phyloP scores from a whole-genome alignment of 1,139 yeast species.

The Nematodospora anomalae region DNA sequence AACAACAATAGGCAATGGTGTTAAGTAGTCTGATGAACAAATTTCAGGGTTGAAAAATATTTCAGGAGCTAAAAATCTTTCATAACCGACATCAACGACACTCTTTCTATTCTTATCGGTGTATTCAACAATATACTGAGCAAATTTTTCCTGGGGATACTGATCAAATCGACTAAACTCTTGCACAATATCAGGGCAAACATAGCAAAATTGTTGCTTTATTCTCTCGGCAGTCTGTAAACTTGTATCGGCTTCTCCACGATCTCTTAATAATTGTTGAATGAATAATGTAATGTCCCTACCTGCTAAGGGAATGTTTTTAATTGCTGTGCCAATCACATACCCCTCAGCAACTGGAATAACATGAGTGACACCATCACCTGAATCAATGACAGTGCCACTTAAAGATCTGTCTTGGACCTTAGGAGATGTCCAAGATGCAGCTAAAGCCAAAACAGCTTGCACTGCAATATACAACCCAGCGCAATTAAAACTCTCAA shows the following conservation, averaged over 20 bases:
- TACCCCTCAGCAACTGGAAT: conserved; percentile 99
- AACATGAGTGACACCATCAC: conserved; percentile 97
- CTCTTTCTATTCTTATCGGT: conserved; percentile 64
- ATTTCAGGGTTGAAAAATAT: conserved; percentile 98
- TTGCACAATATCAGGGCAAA: conserved; percentile 95
- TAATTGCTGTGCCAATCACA: conserved; percentile 95
- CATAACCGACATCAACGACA: conserved; percentile 92
- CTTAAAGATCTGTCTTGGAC: conserved; percentile 93
- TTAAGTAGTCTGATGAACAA: conserved; percentile 89
- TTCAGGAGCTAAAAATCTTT: conserved; percentile 96
- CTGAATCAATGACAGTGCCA: conserved; percentile 97
- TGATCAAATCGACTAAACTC: conserved; percentile 94
- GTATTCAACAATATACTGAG: conserved; percentile 86
- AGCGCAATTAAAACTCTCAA: conserved; percentile 97
- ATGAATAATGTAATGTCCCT: conserved; percentile 94
- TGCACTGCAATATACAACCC: conserved; percentile 98
- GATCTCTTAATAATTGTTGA: conserved; percentile 89
- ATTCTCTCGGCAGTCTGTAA: conserved; percentile 94
- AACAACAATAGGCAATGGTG: conserved; percentile 93
- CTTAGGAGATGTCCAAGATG: conserved; percentile 97
- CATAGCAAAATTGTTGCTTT: conserved; percentile 95
- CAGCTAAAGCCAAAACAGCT: conserved; percentile 97
- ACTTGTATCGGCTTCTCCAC: conserved; percentile 94
- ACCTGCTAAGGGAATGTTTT: conserved; percentile 97
- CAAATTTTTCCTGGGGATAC: conserved; percentile 86